Conservation (phyloP, 23 red algal genomes). For the Gracilaria gracilis region DNA sequence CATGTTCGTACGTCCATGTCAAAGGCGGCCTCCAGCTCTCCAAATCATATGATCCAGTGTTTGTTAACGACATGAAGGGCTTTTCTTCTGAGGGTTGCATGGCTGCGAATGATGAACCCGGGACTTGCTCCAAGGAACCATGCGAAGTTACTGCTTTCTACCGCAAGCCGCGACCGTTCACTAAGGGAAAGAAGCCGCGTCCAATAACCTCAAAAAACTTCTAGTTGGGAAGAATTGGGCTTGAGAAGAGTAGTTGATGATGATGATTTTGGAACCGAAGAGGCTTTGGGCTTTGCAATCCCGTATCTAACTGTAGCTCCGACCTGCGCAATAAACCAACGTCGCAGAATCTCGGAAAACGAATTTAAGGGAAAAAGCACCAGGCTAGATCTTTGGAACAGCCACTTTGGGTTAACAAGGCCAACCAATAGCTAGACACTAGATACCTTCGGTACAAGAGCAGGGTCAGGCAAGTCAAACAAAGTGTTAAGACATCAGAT, state of each 20-base stretch:
- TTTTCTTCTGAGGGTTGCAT: conserved; percentile 39
- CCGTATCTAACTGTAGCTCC: too few species aligned
- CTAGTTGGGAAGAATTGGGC: too few species aligned
- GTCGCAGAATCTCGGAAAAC: too few species aligned
- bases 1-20: conserved; percentile 47
- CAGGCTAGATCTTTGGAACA: too few species aligned
- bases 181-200: not conserved
- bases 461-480: not conserved
- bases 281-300: too few species aligned
- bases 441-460: too few species aligned
- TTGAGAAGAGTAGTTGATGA: too few species aligned
- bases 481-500: not conserved
- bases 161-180: not conserved
- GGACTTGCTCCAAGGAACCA: conserved; percentile 15
- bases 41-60: not conserved
- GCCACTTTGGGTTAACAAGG: too few species aligned
- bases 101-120: conserved; percentile 27
- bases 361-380: too few species aligned
- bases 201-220: not conserved
- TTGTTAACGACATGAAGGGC: conserved; percentile 36
- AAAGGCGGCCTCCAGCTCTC: conserved; percentile 6
- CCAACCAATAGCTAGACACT: too few species aligned
- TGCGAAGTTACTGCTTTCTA: not conserved
- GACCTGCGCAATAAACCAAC: too few species aligned
- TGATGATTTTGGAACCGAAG: too few species aligned